These are phyloP conservation scores for Tricholoma furcatifolium DNA, from an alignment of 768 basidiomycete genomes.

Conservation along the genomic window DNA sequence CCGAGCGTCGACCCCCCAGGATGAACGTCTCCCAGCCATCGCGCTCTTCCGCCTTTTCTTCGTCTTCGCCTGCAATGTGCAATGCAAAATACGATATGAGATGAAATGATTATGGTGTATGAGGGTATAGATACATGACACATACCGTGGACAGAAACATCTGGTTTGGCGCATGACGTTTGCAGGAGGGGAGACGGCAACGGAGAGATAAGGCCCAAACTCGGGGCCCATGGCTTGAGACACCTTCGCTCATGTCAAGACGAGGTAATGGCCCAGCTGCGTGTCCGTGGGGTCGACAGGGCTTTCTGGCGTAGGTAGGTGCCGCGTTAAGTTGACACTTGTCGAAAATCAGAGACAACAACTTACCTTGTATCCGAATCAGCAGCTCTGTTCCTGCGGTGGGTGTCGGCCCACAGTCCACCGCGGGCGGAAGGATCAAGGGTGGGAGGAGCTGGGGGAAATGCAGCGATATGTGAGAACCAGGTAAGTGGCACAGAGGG, in stretches of 20 bases:
- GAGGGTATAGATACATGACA: no score
- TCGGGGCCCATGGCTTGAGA: constrained; percentile 80
- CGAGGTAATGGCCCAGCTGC: constrained; percentile 71
- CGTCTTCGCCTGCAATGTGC: constrained; percentile 54
- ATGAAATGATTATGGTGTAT: no score
- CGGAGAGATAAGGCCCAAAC: constrained; percentile 83
- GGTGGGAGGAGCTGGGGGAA: constrained; percentile 72
- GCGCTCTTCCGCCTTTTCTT: constrained; percentile 52
- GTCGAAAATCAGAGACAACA: background rate
- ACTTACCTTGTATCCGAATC: constrained; percentile 74
- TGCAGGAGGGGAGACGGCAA: constrained; percentile 82
- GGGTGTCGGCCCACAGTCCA: constrained; percentile 50
- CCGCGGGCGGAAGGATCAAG: constrained; percentile 66
- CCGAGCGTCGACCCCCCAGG: no score
- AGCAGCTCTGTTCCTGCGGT: constrained; percentile 58
- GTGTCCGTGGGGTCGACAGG: constrained; percentile 72
- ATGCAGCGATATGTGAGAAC: constrained; percentile 63
- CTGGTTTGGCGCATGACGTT: constrained; percentile 78
- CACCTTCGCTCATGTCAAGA: constrained; percentile 87
- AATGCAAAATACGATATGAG: no score
- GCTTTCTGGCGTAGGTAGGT: constrained; percentile 48
- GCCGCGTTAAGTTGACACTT: background rate
- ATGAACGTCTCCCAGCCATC: constrained; percentile 87
- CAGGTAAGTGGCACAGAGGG: constrained; percentile 66
- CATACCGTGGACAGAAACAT: constrained; percentile 71